Conservation (phyloP, 371 early-diverging fungal species). For the Mortierella sp. region DNA sequence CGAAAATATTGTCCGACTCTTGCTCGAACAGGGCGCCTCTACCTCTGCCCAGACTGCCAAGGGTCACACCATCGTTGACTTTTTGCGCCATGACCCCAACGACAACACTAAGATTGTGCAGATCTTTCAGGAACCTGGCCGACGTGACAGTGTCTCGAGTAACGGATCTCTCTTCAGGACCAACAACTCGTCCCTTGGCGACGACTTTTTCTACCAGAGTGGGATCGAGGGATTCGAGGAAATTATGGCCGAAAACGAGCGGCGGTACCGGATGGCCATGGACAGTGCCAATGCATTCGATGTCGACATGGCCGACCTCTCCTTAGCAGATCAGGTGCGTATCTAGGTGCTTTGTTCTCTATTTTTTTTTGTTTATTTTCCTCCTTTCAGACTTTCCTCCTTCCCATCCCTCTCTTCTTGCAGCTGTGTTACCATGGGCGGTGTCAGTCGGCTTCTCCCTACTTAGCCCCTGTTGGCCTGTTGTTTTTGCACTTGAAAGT, state of each 20-base stretch:
- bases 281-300: slow-evolving; percentile 59
- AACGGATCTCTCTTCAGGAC: slow-evolving; percentile 4
- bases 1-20: slow-evolving; percentile 77
- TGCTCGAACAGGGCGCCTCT: slow-evolving; percentile 86
- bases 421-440: not conserved
- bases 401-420: not conserved
- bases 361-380: not conserved
- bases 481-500: not conserved
- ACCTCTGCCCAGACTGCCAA: slow-evolving; percentile 76
- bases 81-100: slow-evolving; percentile 66
- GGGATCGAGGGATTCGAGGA: slow-evolving; percentile 62
- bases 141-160: not conserved
- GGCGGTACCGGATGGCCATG: slow-evolving; percentile 60
- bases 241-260: slow-evolving; percentile 66
- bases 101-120: slow-evolving; percentile 72
- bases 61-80: slow-evolving; percentile 87
- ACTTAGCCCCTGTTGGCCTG: not conserved
- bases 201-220: slow-evolving; percentile 10
- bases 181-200: slow-evolving; percentile 44
- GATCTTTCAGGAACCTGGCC: slow-evolving; percentile 64
- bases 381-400: not conserved
- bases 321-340: slow-evolving; percentile 44
- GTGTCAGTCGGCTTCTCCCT: not conserved
- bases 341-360: not conserved
- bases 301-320: slow-evolving; percentile 33